Base-by-base conservation (phyloP, 2,329 filamentous ascomycete genomes). In the Aureobasidium mangrovei region DNA sequence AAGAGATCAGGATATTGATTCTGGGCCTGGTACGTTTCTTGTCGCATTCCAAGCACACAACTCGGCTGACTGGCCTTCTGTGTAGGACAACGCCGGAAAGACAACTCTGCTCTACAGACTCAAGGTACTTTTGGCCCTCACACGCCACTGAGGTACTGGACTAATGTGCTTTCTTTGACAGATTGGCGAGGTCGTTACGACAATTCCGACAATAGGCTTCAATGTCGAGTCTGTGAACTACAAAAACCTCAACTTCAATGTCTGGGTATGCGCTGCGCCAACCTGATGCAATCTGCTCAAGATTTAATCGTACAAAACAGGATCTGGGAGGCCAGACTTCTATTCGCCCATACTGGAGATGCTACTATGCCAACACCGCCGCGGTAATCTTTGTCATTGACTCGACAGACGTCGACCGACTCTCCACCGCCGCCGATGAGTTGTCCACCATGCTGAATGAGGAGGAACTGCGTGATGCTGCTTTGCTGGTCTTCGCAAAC, bases 151-250 rank as follows among this genome's bases (percentile, higher is more conserved):
- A 24, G 18, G 9, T 10, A 27, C 39, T 7, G 26, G 18, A 7
- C 47, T 51, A 28, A 48, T 27, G n/a, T 27, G 18, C 7, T 26
- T 24, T 24, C 18, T 32, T 24, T 27, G 57, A 58, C 69, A 96
- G 89, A 95, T 98, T 67, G 93, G 93, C 68, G 93, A 98, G 71
- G 93, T 98, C 42, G 93, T 98, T 62, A 97, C 93, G 58, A 98
- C 93, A 65, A 97, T 97, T 78, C 93, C 93, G 24, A 98, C 93
- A 53, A 97, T 98, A 70, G 93, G 93, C 58, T 98, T 98, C 79
- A 98, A 98, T 71, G 93, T 98, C 64, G 93, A 98, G 74, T 95
- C 90, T 26, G 93, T 98, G 60, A 93, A 90, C 64, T 98, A 98
- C 78, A 91, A 91, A 72, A 97, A 96, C 70, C 80, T 98, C 59